Base-by-base conservation (phyloP, 2,329 filamentous ascomycete genomes). In the Bipolaris victoriae region DNA sequence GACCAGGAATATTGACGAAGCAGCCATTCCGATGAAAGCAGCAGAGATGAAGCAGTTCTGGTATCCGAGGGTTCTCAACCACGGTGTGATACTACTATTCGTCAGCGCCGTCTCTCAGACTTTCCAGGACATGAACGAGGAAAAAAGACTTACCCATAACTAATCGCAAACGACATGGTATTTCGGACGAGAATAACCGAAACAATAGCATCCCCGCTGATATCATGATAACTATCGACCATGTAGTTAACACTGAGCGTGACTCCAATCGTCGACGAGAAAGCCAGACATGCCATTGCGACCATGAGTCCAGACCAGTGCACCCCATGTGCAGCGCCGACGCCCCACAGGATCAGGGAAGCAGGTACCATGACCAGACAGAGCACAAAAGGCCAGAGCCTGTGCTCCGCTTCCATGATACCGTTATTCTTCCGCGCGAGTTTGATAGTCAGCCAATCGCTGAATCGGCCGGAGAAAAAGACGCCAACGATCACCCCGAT, bases 281-380 rank as follows among this genome's bases (percentile, higher is more conserved):
- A 68, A 0, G 67, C 67, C 3, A 70, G 37, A 41, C 57, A 62
- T 3, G 78, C 80, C 76, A 83, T 81, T 1, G 79, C 80, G 31
- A 82, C 77, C 3, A 84, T 70, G 5, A 81, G 68, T 1, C 81
- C 82, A 43, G 83, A 76, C 79, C 79, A 81, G 43, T 83, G 81
- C n/a, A 83, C 63, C 4, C 75, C 60, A 33, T 81, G 76, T 40
- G 79, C 79, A 2, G 82, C 80, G 5, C 82, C 82, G 0, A 84
- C 78, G 29, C 83, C 82, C 81, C 81, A 84, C 1, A 83, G 68
- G 37, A 83, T 76, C 3, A 83, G 69, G 0, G 76, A 78, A 9
- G 72, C 76, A 0, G 81, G 80, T 5, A 82, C 71, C 24, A 82
- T 63, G 3, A 84, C 52, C 10, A 78, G 55, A 10, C 76, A 77